These are phyloP conservation scores for Ustilago hordei DNA, from an alignment of 1,284 basidiomycete genomes.

Conservation along the genomic window DNA sequence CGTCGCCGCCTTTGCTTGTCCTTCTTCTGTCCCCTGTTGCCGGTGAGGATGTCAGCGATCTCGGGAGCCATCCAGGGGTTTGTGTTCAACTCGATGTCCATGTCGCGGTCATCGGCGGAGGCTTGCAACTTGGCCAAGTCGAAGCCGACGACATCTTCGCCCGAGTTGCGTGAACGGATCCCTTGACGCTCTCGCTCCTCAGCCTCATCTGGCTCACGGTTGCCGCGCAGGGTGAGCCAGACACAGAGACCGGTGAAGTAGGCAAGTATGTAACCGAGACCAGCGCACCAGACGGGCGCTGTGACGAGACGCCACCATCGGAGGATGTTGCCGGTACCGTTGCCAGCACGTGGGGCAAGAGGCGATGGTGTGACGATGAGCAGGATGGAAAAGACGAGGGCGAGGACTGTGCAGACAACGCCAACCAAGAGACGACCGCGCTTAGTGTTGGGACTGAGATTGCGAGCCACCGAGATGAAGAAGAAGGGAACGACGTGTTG, in stretches of 20 bases:
- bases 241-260: constrained; percentile 60
- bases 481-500: constrained; percentile 57
- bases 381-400: constrained; percentile 48
- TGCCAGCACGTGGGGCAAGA: constrained; percentile 27
- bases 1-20: constrained; percentile 30
- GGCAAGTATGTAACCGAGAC: constrained; percentile 57
- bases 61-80: constrained; percentile 57
- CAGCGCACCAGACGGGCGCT: constrained; percentile 55
- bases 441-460: constrained; percentile 51
- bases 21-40: constrained; percentile 39
- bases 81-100: constrained; percentile 27
- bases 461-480: constrained; percentile 48
- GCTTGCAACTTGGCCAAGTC: constrained; percentile 42
- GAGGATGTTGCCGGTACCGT: constrained; percentile 25
- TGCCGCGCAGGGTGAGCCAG: constrained; percentile 58
- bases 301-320: constrained; percentile 55
- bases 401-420: constrained; percentile 36
- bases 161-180: constrained; percentile 46
- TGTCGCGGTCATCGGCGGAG: constrained; percentile 30
- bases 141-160: constrained; percentile 43
- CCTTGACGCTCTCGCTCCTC: constrained; percentile 50
- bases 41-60: constrained; percentile 41
- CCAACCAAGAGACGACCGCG: constrained; percentile 54
- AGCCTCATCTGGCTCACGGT: constrained; percentile 54
- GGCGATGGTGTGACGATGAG: constrained; percentile 51